Evolutionary conservation across 2,329 filamentous ascomycete genomes (phyloP), one percentile per base, ranked within the genome.

Genomic region (Aphanocladium album): DNA sequence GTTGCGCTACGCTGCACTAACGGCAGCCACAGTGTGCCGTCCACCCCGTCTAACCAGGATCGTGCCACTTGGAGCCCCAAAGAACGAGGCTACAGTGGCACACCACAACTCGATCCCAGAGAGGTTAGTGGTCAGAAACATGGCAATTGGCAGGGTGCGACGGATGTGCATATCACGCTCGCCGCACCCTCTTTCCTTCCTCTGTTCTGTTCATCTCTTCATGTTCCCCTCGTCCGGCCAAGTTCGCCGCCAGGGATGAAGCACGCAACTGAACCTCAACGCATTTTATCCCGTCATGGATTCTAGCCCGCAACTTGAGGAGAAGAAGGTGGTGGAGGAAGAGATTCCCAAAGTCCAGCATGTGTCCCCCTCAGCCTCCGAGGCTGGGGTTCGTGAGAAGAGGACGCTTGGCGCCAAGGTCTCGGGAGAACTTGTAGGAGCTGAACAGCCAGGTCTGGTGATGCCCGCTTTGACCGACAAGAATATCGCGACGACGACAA

Each of bases 391-490:
- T 23, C 16, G 14, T 12, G n/a, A n/a, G 5, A n/a, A 56, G 37
- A 43, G 37, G 23, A 8, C 12, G n/a, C 41, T 51, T 35, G 58
- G 33, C 35, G 37, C 33, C 12, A 43, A 57, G 21, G 54, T 35
- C 43, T 39, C 51, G 1, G 49, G 39, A 11, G 49, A 57, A 25
- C 33, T 41, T 2, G 37, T 11, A 7, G 53, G 25, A 6, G 51
- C 23, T 23, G 41, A 52, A 14, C 47, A 25, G 35, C 54, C 54
- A 1, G 60, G 50, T 1, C 49, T 55, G 35, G 60, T 62, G 50
- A 59, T 51, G 56, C 56, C 60, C 21, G 60, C 46, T 6, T 45
- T 62, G 23, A 56, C 60, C 23, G 60, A 62, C 37, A 46, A 25
- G 21, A 19, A 60, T 27, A 56, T 60, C 11, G 43, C 60, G 21